A percentile compares a stretch with the other conserved stretches of the same genome.
Evolutionary conservation across 2,329 filamentous ascomycete species (phyloP).

Genomic region (Ophiostoma tasmaniense): DNA sequence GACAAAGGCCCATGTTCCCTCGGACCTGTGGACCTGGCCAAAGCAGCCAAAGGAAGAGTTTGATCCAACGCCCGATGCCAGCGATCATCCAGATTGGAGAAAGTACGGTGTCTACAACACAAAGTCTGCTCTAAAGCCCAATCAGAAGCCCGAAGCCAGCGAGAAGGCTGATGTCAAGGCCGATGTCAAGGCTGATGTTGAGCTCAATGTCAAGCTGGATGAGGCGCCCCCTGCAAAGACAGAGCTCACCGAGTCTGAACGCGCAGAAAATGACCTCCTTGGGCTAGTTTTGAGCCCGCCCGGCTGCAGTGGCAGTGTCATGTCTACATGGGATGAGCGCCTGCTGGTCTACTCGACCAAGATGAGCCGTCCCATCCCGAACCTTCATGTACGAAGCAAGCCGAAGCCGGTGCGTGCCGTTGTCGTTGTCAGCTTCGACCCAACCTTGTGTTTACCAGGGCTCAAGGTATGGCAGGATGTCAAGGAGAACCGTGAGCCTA

Average conservation of each 20-base stretch:
- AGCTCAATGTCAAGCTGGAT: background rate
- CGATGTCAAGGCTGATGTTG: too few species aligned
- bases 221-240: background rate
- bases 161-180: too few species aligned
- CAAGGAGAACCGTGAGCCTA: background rate
- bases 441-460: conserved; percentile 19
- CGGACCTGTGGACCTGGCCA: conserved; percentile 29
- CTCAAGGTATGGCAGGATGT: conserved; percentile 9
- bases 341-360: conserved; percentile 37
- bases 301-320: conserved; percentile 28
- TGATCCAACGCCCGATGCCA: background rate
- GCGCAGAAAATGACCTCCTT: conserved; percentile 22
- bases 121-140: too few species aligned
- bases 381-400: conserved; percentile 10
- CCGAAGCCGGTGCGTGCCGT: conserved; percentile 25
- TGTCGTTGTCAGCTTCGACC: conserved; percentile 38
- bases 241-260: background rate
- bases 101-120: too few species aligned
- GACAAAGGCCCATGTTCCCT: background rate
- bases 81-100: too few species aligned
- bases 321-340: conserved; percentile 39
- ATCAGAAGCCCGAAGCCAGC: too few species aligned
- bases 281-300: conserved; percentile 34
- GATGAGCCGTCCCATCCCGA: background rate
- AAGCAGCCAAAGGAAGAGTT: background rate